A percentile compares a stretch with the other conserved stretches of the same genome.
phyloP scores from a whole-genome alignment of 1,139 yeast genomes.

The Candida glucosophila region DNA sequence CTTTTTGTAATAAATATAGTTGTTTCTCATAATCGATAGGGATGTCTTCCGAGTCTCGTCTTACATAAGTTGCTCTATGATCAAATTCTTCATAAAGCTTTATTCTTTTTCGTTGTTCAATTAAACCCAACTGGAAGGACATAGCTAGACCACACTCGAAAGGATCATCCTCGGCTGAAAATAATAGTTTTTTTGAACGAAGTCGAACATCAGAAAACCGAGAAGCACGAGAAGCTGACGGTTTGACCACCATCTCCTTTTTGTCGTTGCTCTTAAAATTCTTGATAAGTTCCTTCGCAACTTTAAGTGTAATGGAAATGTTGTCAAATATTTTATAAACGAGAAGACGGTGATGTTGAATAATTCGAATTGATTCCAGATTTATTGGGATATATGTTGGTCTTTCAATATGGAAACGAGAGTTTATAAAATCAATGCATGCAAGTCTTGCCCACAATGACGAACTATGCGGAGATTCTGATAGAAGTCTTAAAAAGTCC shows the following conservation, averaged over 20 bases:
- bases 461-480: conserved; percentile 43
- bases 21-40: too few species aligned
- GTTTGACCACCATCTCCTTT: conserved; percentile 15
- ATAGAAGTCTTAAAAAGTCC: conserved; percentile 38
- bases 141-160: conserved; percentile 72
- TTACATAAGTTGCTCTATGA: conserved; percentile 4
- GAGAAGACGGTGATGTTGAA: conserved; percentile 46
- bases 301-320: conserved; percentile 44
- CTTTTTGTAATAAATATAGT: too few species aligned
- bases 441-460: conserved; percentile 45
- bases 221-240: conserved; percentile 33
- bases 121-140: conserved; percentile 67
- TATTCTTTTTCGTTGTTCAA: conserved; percentile 60
- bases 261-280: conserved; percentile 32
- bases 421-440: too few species aligned
- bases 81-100: conserved; percentile 54
- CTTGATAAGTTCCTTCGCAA: conserved; percentile 44
- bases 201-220: conserved; percentile 47
- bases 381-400: too few species aligned
- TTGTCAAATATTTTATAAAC: conserved; percentile 57
- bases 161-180: conserved; percentile 71
- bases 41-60: conserved; percentile 1
- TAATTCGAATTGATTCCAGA: too few species aligned
- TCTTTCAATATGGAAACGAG: too few species aligned
- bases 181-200: conserved; percentile 36